Evolutionary conservation across 768 basidiomycete species (phyloP), one percentile per base, ranked within the genome.

Genomic region (Agrocybe pediades): DNA sequence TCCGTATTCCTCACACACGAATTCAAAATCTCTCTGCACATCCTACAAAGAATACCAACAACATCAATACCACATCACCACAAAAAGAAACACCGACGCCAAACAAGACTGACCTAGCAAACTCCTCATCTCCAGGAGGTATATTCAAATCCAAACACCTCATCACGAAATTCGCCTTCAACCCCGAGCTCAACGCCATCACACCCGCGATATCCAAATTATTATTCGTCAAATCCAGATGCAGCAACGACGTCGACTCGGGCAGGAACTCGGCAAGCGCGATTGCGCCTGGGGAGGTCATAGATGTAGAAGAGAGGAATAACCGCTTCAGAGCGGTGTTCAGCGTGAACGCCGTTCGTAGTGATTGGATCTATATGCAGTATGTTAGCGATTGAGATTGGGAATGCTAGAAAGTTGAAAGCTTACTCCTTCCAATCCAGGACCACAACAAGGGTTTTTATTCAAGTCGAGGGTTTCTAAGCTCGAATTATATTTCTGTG

Each of bases 241-340:
- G 95, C 0, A 98, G 77, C 4, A 99, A 77, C 0, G 88, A 89
- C 16, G 79, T 81, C 0, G 91, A 87, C 67, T 98, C 95, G 0
- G 95, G 95, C 0, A 98, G 82, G 74, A 97, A 98, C 68, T 98
- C 96, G 2, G 96, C 97, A 1, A 98, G 81, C 0, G 93, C 89
- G 57, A 98, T 98, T 0, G 96, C 95, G 1, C 94, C 95, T 0
- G 86, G 75, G 0, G 91, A 89, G 0, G 83, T 82, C 64, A 98
- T 81, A 3, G 77, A 75, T 0, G 95, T 97, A 2, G 87, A 84
- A 6, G 92, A 89, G 19, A 98, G 81, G 75, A 97, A 98, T 41
- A 99, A 74, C 1, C 97, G 86, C 64, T 96, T 98, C 27, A 99
- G 82, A 0, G 92, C 86, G 0, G 85, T 87, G 66, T 98, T 97